Conservation (phyloP, 129 eudicot species). For the Artemisia tridentata region DNA sequence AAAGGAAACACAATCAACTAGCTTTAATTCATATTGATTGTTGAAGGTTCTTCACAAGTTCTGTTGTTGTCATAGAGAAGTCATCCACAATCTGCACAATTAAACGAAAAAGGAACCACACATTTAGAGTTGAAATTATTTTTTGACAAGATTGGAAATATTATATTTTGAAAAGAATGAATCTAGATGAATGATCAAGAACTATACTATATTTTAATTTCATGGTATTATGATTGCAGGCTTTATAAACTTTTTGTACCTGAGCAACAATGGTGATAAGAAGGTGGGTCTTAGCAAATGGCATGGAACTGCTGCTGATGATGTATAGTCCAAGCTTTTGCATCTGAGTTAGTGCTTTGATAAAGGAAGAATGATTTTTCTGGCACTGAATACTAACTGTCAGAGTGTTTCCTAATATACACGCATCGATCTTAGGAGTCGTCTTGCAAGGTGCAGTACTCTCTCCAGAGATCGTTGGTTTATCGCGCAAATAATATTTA, state of each 20-base stretch:
- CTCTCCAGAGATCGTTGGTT: background rate
- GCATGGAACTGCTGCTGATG: slow-evolving; percentile 32
- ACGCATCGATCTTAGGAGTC: slow-evolving; percentile 35
- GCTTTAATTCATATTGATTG: background rate
- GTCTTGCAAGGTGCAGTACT: too few relatives aligned
- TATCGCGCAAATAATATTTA: slow-evolving; percentile 7
- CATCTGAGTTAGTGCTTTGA: slow-evolving; percentile 35
- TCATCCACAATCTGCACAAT: slow-evolving; percentile 31
- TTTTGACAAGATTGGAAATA: background rate
- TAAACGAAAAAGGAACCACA: background rate
- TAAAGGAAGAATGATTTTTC: slow-evolving; percentile 26
- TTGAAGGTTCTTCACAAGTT: slow-evolving; percentile 4
- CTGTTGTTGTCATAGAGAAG: slow-evolving; percentile 25
- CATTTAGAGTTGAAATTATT: background rate
- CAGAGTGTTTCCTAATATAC: slow-evolving; percentile 31
- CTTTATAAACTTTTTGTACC: slow-evolving; percentile 27
- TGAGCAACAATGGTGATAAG: slow-evolving; percentile 48
- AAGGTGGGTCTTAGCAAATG: slow-evolving; percentile 36
- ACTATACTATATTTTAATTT: background rate
- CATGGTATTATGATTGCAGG: background rate
- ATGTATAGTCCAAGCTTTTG: slow-evolving; percentile 41
- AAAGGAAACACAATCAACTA: too few relatives aligned
- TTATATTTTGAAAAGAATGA: too few relatives aligned
- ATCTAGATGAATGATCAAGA: too few relatives aligned
- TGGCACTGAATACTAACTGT: slow-evolving; percentile 44